phyloP scores from a whole-genome alignment of 2,329 filamentous ascomycete species.

The Xylariaceae sp. region DNA sequence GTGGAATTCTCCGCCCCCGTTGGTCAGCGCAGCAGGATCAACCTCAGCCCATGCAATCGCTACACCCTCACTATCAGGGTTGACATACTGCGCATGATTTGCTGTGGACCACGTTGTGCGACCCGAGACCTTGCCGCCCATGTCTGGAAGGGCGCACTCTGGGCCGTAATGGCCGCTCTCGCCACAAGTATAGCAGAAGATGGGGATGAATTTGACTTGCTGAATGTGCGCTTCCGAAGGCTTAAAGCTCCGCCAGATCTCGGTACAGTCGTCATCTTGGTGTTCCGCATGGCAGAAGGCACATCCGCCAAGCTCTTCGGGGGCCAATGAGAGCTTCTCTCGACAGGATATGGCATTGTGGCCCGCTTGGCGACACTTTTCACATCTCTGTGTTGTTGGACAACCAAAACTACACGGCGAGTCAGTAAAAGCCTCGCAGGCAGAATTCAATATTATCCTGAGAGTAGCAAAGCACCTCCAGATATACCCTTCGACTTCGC shows the following conservation, averaged over 20 bases:
- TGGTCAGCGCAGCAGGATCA: constrained; percentile 3
- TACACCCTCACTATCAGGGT: constrained; percentile 38
- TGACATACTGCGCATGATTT: constrained; percentile 48
- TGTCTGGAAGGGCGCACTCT: constrained; percentile 44
- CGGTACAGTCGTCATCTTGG: constrained; percentile 55
- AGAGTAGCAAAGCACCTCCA: too few species aligned
- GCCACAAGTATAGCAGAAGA: constrained; percentile 56
- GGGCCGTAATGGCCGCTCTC: constrained; percentile 51
- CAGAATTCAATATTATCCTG: too few species aligned
- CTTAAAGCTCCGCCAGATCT: constrained; percentile 56
- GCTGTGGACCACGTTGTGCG: constrained; percentile 50
- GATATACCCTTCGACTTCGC: too few species aligned
- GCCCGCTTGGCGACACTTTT: constrained; percentile 60
- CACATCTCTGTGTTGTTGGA: constrained; percentile 47
- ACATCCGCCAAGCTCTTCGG: constrained; percentile 55
- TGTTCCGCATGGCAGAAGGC: constrained; percentile 59
- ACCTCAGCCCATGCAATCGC: constrained; percentile 34
- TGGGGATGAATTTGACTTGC: constrained; percentile 47
- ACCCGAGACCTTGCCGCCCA: constrained; percentile 17
- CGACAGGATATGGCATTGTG: constrained; percentile 50
- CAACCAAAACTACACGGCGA: constrained; percentile 37
- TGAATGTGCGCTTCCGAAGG: constrained; percentile 37
- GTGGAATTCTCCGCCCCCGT: constrained; percentile 17
- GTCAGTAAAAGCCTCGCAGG: too few species aligned
- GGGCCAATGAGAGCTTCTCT: constrained; percentile 51